Percentiles rank a stretch among this genome's conserved stretches.
phyloP scores from a whole-genome alignment of 768 basidiomycete genomes.

The Pisolithus microcarpus region DNA sequence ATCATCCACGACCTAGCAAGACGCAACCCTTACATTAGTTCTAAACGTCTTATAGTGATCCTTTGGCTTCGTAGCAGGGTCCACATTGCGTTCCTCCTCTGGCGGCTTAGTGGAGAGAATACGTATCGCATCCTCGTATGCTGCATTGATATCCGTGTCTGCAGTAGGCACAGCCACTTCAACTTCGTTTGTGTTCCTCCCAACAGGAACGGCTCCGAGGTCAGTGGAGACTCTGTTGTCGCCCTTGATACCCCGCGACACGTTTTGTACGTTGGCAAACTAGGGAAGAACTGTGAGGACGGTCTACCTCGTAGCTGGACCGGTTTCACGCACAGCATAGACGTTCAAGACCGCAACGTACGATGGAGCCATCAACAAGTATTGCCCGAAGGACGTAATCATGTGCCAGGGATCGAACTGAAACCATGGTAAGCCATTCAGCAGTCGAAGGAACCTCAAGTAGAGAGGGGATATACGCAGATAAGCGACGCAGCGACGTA shows the following conservation, averaged over 20 bases:
- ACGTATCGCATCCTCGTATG: conserved; percentile 87
- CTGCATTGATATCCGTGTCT: conserved; percentile 81
- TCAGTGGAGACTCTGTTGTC: conserved; percentile 82
- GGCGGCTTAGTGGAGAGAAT: conserved; percentile 74
- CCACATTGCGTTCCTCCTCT: conserved; percentile 57
- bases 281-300: conserved; percentile 19
- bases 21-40: conserved; percentile 56
- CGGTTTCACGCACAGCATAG: conserved; percentile 49
- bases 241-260: conserved; percentile 95
- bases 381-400: conserved; percentile 94
- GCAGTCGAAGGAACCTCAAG: neutral
- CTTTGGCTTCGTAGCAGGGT: conserved; percentile 60
- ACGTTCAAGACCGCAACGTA: conserved; percentile 93
- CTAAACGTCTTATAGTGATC: conserved; percentile 87
- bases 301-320: neutral
- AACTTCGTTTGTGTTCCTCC: conserved; percentile 69
- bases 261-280: conserved; percentile 87
- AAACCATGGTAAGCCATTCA: neutral
- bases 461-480: conserved; percentile 53
- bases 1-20: neutral
- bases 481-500: conserved; percentile 79
- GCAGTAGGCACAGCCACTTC: conserved; percentile 81
- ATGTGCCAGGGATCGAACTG: conserved; percentile 98
- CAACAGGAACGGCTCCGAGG: conserved; percentile 70
- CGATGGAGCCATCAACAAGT: conserved; percentile 84